Evolutionary conservation across 306 rosid species (phyloP).

Genomic region (Rubus idaeus): DNA sequence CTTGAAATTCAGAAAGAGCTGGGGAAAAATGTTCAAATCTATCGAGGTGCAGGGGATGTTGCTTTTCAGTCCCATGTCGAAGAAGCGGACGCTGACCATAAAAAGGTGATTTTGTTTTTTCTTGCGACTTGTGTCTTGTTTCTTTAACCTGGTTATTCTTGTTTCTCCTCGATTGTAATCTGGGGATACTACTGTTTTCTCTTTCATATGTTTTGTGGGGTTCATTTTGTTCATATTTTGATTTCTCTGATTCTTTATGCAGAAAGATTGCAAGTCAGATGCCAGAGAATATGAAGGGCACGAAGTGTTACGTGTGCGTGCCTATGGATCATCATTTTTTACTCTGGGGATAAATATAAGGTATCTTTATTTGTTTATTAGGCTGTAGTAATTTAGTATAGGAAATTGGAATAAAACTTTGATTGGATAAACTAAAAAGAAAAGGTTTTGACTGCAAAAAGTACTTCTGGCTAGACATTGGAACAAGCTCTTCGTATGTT

Average conservation of each 20-base stretch:
- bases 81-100: conserved; percentile 55
- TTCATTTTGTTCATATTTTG: conserved; percentile 21
- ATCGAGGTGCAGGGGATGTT: conserved; percentile 65
- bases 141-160: background rate
- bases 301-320: conserved; percentile 83
- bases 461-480: background rate
- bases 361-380: conserved; percentile 39
- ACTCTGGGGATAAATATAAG: conserved; percentile 88
- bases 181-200: conserved; percentile 1
- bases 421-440: background rate
- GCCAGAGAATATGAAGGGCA: conserved; percentile 65
- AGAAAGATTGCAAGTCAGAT: conserved; percentile 56
- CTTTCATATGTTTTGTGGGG: background rate
- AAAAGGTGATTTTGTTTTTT: conserved; percentile 49
- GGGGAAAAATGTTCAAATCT: conserved; percentile 68
- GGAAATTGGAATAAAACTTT: background rate
- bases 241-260: conserved; percentile 30
- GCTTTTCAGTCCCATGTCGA: conserved; percentile 61
- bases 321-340: conserved; percentile 82
- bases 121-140: conserved; percentile 1
- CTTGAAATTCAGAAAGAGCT: conserved; percentile 91
- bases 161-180: background rate
- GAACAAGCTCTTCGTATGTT: background rate
- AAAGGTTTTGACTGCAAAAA: conserved; percentile 2
- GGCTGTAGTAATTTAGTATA: background rate